phyloP scores from a whole-genome alignment of 495 filamentous ascomycete genomes.

The Xanthoparmelia taractica region DNA sequence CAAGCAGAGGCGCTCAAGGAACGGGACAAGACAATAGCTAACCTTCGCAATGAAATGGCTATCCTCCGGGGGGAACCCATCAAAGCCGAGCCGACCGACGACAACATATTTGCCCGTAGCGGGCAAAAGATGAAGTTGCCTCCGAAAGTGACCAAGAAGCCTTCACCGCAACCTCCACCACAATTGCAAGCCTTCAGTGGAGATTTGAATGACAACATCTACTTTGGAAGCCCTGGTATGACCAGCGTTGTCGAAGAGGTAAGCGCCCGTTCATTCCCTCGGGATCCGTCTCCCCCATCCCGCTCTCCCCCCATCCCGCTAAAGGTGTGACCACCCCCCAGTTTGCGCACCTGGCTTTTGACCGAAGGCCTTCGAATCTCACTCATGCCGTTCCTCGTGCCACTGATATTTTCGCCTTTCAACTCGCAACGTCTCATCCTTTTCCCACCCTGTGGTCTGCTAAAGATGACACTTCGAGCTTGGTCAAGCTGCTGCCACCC shows the following conservation, averaged over 20 bases:
- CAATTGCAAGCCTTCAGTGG: slow-evolving; percentile 33
- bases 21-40: slow-evolving; percentile 24
- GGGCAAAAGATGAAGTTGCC: slow-evolving; percentile 23
- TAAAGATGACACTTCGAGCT: slow-evolving; percentile 26
- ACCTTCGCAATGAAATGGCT: slow-evolving; percentile 25
- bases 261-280: slow-evolving; percentile 17
- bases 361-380: slow-evolving; percentile 27
- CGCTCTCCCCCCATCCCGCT: slow-evolving; percentile 11
- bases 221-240: slow-evolving; percentile 38
- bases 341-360: slow-evolving; percentile 33
- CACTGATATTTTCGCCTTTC: slow-evolving; percentile 34
- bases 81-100: slow-evolving; percentile 25
- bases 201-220: slow-evolving; percentile 35
- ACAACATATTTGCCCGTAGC: slow-evolving; percentile 11
- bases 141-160: slow-evolving; percentile 16
- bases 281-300: slow-evolving; percentile 2
- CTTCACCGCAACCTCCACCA: slow-evolving; percentile 17
- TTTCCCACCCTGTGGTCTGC: slow-evolving; percentile 35
- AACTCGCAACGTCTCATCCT: slow-evolving; percentile 28
- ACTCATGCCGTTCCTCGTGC: slow-evolving; percentile 31
- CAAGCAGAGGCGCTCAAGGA: slow-evolving; percentile 32
- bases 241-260: slow-evolving; percentile 39
- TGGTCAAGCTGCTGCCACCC: slow-evolving; percentile 33
- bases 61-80: slow-evolving; percentile 24
- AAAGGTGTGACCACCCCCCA: slow-evolving; percentile 19